Base-by-base conservation (phyloP, 805 yeast species). In the Scheffersomyces stipitis region DNA sequence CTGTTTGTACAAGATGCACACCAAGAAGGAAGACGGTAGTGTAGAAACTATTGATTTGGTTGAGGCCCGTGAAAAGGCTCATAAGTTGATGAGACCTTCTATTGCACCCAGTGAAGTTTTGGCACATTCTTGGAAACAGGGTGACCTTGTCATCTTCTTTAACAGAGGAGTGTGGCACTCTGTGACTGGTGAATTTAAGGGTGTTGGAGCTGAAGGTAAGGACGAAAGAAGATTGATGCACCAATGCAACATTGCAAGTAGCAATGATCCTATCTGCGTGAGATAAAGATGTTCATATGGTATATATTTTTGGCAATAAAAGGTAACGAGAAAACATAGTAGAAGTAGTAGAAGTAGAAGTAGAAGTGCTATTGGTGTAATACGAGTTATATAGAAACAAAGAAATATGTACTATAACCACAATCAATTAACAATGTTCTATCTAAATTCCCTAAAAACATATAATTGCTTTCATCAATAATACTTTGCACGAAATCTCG, bases 111-210 rank as follows among this genome's bases (percentile, higher is more conserved):
- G 78, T 38, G 57, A 81, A 31, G 80, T 88, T 8, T 86, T 85
- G 60, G 84, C 89, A 3, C 96, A 88, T 59, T 77, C 78, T 32
- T 88, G 96, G 96, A 64, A 66, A 14, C 73, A 80, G 46, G 96
- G 96, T 38, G 96, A 88, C 52, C 73, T 88, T 54, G 93, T 86
- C 24, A 81, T 88, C 38, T 88, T 88, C 71, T 87, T 73, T 64
- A 88, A 88, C 71, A 75, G 91, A 58, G 96, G 96, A 30, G 90
- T 88, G 8, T 85, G 91, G 84, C 96, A 88, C 58, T 80, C 91
- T 1, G 96, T 88, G 22, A 87, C 96, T 12, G 95, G 96, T 35
- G 95, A 87, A 62, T 83, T 88, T 63, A 67, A 68, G 49, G 73
- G 71, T 4, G 59, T 62, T 30, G 48, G 48, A 5, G 37, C 44